Percentiles rank a stretch among this genome's conserved stretches.
These are phyloP conservation scores for Boletus rubescentipes DNA, from an alignment of 768 basidiomycete species.

Conservation along the genomic window DNA sequence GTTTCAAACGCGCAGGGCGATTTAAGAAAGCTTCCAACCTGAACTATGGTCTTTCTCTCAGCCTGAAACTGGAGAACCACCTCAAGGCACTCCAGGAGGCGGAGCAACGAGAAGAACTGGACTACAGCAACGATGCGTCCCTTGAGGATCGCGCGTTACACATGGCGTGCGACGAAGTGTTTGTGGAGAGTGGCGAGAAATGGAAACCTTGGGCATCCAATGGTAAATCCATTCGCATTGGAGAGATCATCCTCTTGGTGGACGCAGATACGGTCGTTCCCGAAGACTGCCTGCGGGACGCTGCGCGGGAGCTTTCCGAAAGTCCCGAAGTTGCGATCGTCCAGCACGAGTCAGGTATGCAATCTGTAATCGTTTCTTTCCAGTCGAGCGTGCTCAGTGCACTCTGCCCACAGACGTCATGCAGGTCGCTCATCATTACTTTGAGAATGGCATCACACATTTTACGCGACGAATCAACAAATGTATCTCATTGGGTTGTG, in stretches of 20 bases:
- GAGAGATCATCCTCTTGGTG: slow-evolving; percentile 77
- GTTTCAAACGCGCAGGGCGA: slow-evolving; percentile 56
- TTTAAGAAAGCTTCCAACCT: slow-evolving; percentile 96
- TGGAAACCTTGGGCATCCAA: slow-evolving; percentile 81
- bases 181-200: slow-evolving; percentile 50
- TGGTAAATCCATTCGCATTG: slow-evolving; percentile 70
- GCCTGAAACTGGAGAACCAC: slow-evolving; percentile 34
- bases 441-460: slow-evolving; percentile 88
- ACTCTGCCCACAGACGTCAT: slow-evolving; percentile 60
- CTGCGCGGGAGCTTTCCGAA: slow-evolving; percentile 78
- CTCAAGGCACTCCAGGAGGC: slow-evolving; percentile 40
- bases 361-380: slow-evolving; percentile 21
- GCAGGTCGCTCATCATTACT: slow-evolving; percentile 88
- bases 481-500: slow-evolving; percentile 73
- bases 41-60: slow-evolving; percentile 67
- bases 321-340: slow-evolving; percentile 69
- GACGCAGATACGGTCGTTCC: slow-evolving; percentile 90
- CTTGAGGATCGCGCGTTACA: slow-evolving; percentile 74
- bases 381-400: neutral
- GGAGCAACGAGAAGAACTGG: slow-evolving; percentile 41
- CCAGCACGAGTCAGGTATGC: slow-evolving; percentile 83
- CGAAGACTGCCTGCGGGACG: slow-evolving; percentile 89
- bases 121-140: slow-evolving; percentile 38
- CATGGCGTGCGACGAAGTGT: slow-evolving; percentile 73
- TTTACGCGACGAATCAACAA: slow-evolving; percentile 89